Evolutionary conservation across 2,329 filamentous ascomycete genomes (phyloP), one percentile per base, ranked within the genome.

Genomic region (Aspergillaceae sp.): DNA sequence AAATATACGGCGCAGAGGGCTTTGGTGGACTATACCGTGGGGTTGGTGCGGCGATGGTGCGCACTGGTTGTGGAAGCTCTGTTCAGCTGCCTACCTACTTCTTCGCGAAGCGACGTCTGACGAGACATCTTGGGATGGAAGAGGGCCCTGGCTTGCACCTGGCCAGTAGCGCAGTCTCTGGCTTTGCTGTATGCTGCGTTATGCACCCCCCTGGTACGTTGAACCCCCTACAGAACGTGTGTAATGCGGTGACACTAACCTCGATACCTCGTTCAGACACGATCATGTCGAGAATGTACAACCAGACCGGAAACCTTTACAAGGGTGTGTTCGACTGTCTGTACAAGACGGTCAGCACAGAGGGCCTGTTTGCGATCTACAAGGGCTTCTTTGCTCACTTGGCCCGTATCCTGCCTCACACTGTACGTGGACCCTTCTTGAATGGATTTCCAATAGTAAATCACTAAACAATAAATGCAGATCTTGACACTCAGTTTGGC

Each of bases 1-100:
- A 87, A 62, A 96, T 98, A 54, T 89, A 87, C 67, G 67, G 70
- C 10, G 69, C 71, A 2, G 92, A 97, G 67, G 92, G 92, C 2
- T 59, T 91, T 32, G 74, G 73, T 45, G 92, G 92, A 1, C 70
- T 97, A 27, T 98, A 97, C 70, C 79, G 92, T 47, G 92, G 92
- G 47, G 87, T 97, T 1, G 84, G 82, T 3, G 91, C 92, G 3
- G 90, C 92, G 26, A 96, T 96, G 87, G 87, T 98, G 51, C 78
- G 92, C 48, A 98, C 92, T 1, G 91, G 91, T 27, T 96, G 95
- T 58, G 92, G 92, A 43, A 94, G 87, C 69, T 92, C 88, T 4
- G 92, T 97, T 7, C 92, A 98, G 71, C 75, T 98, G 50, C 92
- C 92, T 2, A 98, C 92, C 33, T 98, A 98, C 68, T 98, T 97